Percentiles rank a stretch among this genome's conserved stretches.
These are phyloP conservation scores for Eustoma russellianum DNA, from an alignment of 257 asterid species.

Conservation along the genomic window DNA sequence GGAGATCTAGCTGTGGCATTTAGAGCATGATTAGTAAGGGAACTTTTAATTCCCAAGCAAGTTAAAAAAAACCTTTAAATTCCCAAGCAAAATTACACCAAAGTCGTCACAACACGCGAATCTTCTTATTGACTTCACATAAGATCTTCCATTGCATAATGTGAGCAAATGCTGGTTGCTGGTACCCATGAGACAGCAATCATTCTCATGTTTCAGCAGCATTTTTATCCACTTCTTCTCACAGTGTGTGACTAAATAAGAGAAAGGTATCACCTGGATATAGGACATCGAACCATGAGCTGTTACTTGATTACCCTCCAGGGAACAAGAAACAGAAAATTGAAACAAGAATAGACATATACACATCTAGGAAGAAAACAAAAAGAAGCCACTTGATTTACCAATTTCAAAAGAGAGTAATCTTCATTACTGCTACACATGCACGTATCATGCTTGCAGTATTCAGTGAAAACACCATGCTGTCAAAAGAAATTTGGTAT, in stretches of 20 bases:
- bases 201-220: constrained; percentile 20
- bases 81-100: constrained; percentile 63
- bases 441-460: constrained; percentile 62
- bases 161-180: constrained; percentile 15
- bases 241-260: constrained; percentile 46
- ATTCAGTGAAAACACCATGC: constrained; percentile 66
- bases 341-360: not conserved
- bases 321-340: not conserved
- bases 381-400: constrained; percentile 15
- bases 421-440: constrained; percentile 24
- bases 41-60: constrained; percentile 58
- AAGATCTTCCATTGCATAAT: constrained; percentile 49
- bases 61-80: constrained; percentile 28
- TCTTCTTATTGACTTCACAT: constrained; percentile 34
- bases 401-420: constrained; percentile 54
- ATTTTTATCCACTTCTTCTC: constrained; percentile 50
- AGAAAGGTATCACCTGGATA: constrained; percentile 68
- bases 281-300: not conserved
- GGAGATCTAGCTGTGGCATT: too few species aligned
- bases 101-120: constrained; percentile 38
- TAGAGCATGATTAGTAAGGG: too few species aligned
- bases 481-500: constrained; percentile 23
- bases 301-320: not conserved
- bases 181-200: constrained; percentile 19
- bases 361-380: not conserved